Percentiles rank a stretch among this genome's conserved stretches.
Conservation (phyloP, 2,329 filamentous ascomycete species). For the Aspergillus tubingensis region DNA sequence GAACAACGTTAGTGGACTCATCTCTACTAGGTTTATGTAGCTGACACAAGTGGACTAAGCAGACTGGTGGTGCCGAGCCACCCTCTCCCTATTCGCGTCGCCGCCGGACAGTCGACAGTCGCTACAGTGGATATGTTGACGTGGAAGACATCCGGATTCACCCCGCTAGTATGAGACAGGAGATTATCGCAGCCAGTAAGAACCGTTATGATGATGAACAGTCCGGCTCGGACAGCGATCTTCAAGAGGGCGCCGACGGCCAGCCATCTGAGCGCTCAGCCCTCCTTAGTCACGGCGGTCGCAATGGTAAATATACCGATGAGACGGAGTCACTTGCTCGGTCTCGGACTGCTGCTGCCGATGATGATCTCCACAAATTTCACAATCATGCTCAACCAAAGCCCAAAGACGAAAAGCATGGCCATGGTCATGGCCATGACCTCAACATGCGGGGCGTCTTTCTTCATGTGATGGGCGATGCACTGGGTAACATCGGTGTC, state of each 20-base stretch:
- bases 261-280: conserved; percentile 49
- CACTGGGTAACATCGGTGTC: conserved; percentile 51
- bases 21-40: not conserved
- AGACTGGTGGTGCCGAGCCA: conserved; percentile 21
- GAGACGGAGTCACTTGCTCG: conserved; percentile 23
- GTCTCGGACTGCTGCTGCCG: conserved; percentile 13
- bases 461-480: conserved; percentile 59
- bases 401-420: conserved; percentile 60
- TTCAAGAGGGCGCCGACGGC: conserved; percentile 51
- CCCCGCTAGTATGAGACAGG: conserved; percentile 85
- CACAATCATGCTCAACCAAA: conserved; percentile 80
- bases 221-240: conserved; percentile 60
- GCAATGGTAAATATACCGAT: conserved; percentile 36
- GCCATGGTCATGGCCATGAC: conserved; percentile 52
- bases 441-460: conserved; percentile 89
- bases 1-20: conserved; percentile 8
- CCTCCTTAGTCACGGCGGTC: conserved; percentile 47
- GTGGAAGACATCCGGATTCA: conserved; percentile 78
- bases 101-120: conserved; percentile 28
- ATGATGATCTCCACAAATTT: conserved; percentile 58
- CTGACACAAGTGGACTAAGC: conserved; percentile 27
- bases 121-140: conserved; percentile 50
- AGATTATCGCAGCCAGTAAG: conserved; percentile 82
- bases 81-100: conserved; percentile 35
- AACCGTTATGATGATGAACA: conserved; percentile 60